Base-by-base conservation (phyloP, 257 asterid genomes). In the Fraxinus cuspidata region DNA sequence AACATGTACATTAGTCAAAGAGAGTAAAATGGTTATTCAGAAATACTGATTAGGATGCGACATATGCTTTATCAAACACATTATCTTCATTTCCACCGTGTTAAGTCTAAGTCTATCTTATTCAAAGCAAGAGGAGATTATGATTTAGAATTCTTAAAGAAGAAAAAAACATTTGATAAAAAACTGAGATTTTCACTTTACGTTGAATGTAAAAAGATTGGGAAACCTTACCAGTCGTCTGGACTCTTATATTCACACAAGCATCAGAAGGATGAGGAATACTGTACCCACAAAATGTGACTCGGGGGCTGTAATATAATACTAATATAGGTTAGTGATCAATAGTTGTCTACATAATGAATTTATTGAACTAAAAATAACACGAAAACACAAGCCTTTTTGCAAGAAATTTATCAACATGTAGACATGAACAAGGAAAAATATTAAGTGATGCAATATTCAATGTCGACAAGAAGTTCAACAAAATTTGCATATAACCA, bases 181-280 rank as follows among this genome's bases (percentile, higher is more conserved):
- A 44, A 31, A 10, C 28, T 21, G 64, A 53, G 11, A 53, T 32
- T 3, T 53, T 35, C 16, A 70, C 27, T 23, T 21, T 60, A 9
- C 2, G 2, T 23, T 2, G 67, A 60, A 60, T 9, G 4, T n/a
- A 60, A 23, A 60, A 21, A 12, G 31, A 23, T 31, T 21, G 67
- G 67, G 31, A 81, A 77, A 23, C 32, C 25, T 81, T 86, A 96
- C 99, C 98, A 16, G 97, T 96, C 0, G 98, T 92, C 88, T 93
- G 99, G 74, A 95, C 96, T 79, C 98, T 87, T 27, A 95, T 87
- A 80, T 95, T 95, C 53, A 95, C 99, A 9, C 92, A 83, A 75
- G 97, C 96, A 83, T 93, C 99, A 42, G 98, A 83, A 69, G 99
- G 99, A 80, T 95, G 98, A 3, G 99, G 99, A 70, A 95, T 93